phyloP scores from a whole-genome alignment of 2,329 filamentous ascomycete species.

The Coniella vitis region DNA sequence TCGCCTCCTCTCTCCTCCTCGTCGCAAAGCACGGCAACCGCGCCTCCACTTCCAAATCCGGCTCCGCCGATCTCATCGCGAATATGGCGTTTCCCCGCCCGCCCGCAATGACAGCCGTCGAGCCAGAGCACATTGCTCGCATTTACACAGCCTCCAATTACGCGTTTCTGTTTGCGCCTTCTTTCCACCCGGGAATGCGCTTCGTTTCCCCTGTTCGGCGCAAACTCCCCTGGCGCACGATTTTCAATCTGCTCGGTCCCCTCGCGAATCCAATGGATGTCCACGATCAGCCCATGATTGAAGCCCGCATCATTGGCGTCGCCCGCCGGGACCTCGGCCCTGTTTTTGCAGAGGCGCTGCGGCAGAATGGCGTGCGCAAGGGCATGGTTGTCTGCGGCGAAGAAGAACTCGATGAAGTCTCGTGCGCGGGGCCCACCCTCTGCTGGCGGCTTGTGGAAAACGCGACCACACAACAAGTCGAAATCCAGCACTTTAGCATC shows the following conservation, averaged over 20 bases:
- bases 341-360: constrained; percentile 80
- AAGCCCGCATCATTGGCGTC: constrained; percentile 90
- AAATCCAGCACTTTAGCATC: constrained; percentile 71
- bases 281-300: constrained; percentile 46
- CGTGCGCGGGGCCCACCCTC: constrained; percentile 78
- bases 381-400: constrained; percentile 87
- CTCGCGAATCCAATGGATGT: constrained; percentile 85
- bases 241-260: constrained; percentile 95
- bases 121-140: constrained; percentile 59
- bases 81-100: constrained; percentile 60
- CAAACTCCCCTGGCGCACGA: constrained; percentile 87
- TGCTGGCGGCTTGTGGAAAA: constrained; percentile 73
- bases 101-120: constrained; percentile 69
- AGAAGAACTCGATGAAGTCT: constrained; percentile 93
- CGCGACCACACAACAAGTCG: constrained; percentile 32
- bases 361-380: constrained; percentile 69
- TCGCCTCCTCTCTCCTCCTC: constrained; percentile 78
- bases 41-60: constrained; percentile 90
- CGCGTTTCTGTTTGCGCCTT: constrained; percentile 89
- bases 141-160: constrained; percentile 83
- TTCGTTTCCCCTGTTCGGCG: constrained; percentile 79
- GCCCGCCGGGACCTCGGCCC: constrained; percentile 80
- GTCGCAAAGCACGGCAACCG: constrained; percentile 95
- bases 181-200: constrained; percentile 93
- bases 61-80: constrained; percentile 84